phyloP scores from a whole-genome alignment of 768 basidiomycete species.

The Tulasnella calospora region DNA sequence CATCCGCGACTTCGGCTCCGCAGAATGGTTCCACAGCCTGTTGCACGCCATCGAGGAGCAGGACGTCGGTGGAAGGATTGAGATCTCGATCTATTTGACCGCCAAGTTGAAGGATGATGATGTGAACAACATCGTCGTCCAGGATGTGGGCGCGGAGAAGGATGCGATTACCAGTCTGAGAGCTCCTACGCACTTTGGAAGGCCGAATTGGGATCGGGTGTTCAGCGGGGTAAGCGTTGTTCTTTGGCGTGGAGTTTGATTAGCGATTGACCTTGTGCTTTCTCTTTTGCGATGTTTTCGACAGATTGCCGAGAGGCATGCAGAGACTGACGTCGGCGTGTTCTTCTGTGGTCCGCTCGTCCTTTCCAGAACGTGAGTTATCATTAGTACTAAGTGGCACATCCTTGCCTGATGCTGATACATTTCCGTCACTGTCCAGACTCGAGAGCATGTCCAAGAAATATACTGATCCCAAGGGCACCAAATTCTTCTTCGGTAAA shows the following conservation, averaged over 20 bases:
- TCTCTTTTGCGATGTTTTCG: neutral
- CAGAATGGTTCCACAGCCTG: slow-evolving; percentile 93
- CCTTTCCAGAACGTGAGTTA: slow-evolving; percentile 49
- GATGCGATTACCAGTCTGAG: slow-evolving; percentile 86
- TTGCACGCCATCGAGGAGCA: slow-evolving; percentile 86
- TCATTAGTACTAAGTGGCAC: neutral
- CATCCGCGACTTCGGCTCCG: slow-evolving; percentile 87
- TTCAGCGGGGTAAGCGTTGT: slow-evolving; percentile 42
- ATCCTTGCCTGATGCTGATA: slow-evolving; percentile 31
- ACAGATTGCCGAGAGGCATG: slow-evolving; percentile 74
- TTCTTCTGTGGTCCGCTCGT: slow-evolving; percentile 85
- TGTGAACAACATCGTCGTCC: slow-evolving; percentile 87
- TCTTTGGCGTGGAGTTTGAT: neutral
- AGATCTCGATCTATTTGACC: slow-evolving; percentile 67
- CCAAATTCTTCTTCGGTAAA: slow-evolving; percentile 39
- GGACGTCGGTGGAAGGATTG: slow-evolving; percentile 71
- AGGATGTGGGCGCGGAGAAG: slow-evolving; percentile 88
- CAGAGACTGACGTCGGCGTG: slow-evolving; percentile 85
- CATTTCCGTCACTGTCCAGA: too few species aligned
- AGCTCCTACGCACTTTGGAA: slow-evolving; percentile 87
- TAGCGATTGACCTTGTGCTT: neutral
- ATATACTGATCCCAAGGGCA: slow-evolving; percentile 33
- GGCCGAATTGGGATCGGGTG: slow-evolving; percentile 80
- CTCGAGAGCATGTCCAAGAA: slow-evolving; percentile 38
- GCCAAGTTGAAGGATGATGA: slow-evolving; percentile 88